A percentile compares a stretch with the other conserved stretches of the same genome.
These are phyloP conservation scores for Zygosaccharomyces sapae DNA, from an alignment of 1,139 yeast genomes.

Conservation along the genomic window DNA sequence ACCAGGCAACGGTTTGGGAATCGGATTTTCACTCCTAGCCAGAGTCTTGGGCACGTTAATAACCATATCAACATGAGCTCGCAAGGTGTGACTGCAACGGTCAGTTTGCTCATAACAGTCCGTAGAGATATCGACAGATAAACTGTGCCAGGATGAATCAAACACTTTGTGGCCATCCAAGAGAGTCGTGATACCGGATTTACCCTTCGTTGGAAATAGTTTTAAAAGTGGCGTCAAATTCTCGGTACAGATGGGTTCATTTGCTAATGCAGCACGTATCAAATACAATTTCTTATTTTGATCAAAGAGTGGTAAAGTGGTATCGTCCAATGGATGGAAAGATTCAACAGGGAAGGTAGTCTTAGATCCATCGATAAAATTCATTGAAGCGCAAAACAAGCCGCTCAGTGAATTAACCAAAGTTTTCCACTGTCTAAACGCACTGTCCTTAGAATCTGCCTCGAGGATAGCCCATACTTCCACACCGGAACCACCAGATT, in stretches of 20 bases:
- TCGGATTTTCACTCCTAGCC: constrained; percentile 60
- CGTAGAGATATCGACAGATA: constrained; percentile 80
- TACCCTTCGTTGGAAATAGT: constrained; percentile 86
- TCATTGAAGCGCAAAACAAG: constrained; percentile 89
- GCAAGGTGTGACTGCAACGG: constrained; percentile 52
- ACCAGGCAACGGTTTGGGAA: constrained; percentile 76
- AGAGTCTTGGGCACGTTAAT: constrained; percentile 66
- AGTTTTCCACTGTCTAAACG: constrained; percentile 62
- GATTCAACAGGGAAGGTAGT: constrained; percentile 68
- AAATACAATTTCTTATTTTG: constrained; percentile 44
- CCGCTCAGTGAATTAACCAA: constrained; percentile 81
- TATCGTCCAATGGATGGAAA: constrained; percentile 37
- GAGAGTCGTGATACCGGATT: constrained; percentile 80
- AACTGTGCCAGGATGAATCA: constrained; percentile 91
- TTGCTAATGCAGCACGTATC: constrained; percentile 82
- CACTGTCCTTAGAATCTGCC: constrained; percentile 52
- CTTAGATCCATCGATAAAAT: constrained; percentile 74
- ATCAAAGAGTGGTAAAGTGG: constrained; percentile 30
- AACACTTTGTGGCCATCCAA: constrained; percentile 95
- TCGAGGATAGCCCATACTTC: constrained; percentile 87
- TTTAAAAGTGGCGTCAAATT: constrained; percentile 91
- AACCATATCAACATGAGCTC: constrained; percentile 70
- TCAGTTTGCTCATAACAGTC: constrained; percentile 40
- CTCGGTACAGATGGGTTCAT: constrained; percentile 96
- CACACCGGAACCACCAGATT: constrained; percentile 92